These are phyloP conservation scores for Saccharata proteae DNA, from an alignment of 2,329 filamentous ascomycete genomes.

Conservation along the genomic window DNA sequence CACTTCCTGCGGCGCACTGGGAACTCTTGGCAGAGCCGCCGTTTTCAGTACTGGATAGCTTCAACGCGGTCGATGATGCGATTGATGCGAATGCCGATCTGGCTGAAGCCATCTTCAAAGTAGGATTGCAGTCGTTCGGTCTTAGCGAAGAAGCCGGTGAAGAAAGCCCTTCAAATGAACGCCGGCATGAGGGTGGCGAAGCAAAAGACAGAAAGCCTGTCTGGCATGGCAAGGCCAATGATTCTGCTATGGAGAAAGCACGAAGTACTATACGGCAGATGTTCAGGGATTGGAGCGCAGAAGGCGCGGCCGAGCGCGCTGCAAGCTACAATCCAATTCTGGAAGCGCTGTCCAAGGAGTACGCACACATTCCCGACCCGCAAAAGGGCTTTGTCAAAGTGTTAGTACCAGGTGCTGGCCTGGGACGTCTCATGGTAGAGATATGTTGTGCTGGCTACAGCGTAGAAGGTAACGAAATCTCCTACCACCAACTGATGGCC, in stretches of 20 bases:
- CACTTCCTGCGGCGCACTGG: constrained; percentile 73
- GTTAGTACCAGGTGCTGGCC: constrained; percentile 77
- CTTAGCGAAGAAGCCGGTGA: background rate
- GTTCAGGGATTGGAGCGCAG: constrained; percentile 85
- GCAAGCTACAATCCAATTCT: constrained; percentile 68
- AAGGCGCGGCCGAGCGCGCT: constrained; percentile 61
- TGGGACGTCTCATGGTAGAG: constrained; percentile 83
- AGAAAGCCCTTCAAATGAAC: background rate
- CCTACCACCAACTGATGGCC: constrained; percentile 88
- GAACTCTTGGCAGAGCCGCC: constrained; percentile 68
- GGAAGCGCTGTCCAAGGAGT: constrained; percentile 44
- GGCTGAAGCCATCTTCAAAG: constrained; percentile 63
- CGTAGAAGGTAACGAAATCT: constrained; percentile 85
- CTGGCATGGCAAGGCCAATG: constrained; percentile 60
- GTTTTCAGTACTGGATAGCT: constrained; percentile 68
- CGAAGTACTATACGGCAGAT: constrained; percentile 86
- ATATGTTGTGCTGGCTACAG: constrained; percentile 60
- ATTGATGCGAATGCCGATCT: constrained; percentile 83
- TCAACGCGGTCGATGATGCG: constrained; percentile 70
- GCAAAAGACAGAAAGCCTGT: too few relatives aligned
- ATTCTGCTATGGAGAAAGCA: constrained; percentile 76
- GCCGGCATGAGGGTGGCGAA: constrained; percentile 12
- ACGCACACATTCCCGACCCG: constrained; percentile 16
- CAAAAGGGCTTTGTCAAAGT: constrained; percentile 40
- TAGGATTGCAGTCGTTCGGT: too few relatives aligned